These are phyloP conservation scores for Hygrophorus pudorinus DNA, from an alignment of 768 basidiomycete genomes.

Conservation along the genomic window DNA sequence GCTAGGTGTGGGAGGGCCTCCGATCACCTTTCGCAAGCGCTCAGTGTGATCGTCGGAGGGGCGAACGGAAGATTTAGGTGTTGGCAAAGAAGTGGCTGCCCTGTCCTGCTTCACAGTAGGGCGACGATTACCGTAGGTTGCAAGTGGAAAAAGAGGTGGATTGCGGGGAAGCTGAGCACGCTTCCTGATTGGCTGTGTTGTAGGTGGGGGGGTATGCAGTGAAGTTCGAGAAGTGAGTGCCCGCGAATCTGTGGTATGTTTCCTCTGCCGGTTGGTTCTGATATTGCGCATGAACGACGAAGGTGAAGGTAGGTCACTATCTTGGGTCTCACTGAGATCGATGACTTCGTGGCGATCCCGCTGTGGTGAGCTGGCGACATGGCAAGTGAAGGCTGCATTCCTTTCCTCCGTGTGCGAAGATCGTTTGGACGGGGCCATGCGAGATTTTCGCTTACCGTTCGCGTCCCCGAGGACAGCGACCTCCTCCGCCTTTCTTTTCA, in stretches of 20 bases:
- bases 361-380: too few species aligned
- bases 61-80: not conserved
- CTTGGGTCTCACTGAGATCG: too few species aligned
- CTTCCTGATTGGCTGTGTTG: not conserved
- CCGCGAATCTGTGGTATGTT: not conserved
- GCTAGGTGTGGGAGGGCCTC: not conserved
- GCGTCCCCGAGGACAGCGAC: slow-evolving; percentile 1
- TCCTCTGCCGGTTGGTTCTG: not conserved
- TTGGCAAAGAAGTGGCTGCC: not conserved
- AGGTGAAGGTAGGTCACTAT: too few species aligned
- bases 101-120: not conserved
- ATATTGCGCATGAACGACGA: too few species aligned
- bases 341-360: too few species aligned
- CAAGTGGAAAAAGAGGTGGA: not conserved
- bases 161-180: not conserved
- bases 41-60: not conserved
- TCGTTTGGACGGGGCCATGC: not conserved
- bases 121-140: not conserved
- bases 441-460: slow-evolving; percentile 8
- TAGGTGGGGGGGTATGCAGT: slow-evolving; percentile 3
- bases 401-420: not conserved
- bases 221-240: not conserved
- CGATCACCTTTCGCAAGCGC: not conserved
- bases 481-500: slow-evolving; percentile 2
- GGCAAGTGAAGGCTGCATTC: too few species aligned